Evolutionary conservation across 495 filamentous ascomycete genomes (phyloP).

Genomic region (Talaromyces ruber): DNA sequence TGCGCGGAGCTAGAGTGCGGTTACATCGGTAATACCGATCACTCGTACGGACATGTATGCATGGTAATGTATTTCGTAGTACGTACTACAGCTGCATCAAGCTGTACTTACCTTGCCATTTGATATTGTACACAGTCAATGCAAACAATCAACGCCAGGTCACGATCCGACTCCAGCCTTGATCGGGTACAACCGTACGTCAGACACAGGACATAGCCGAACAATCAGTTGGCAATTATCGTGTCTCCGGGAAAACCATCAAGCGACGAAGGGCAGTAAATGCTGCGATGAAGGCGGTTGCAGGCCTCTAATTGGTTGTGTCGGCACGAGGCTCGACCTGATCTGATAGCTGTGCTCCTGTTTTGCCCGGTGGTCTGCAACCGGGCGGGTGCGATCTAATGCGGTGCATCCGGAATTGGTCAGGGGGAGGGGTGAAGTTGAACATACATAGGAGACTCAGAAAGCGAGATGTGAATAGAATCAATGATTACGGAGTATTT

Average conservation of each 20-base stretch:
- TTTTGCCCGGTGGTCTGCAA: conserved; percentile 46
- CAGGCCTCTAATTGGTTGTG: background rate
- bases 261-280: background rate
- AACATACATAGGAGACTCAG: background rate
- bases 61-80: too few species aligned
- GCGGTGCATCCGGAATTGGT: background rate
- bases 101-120: background rate
- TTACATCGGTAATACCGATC: background rate
- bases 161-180: background rate
- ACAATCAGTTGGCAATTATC: background rate
- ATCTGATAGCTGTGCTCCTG: conserved; percentile 21
- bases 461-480: background rate
- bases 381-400: conserved; percentile 7
- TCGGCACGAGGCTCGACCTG: background rate
- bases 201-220: background rate
- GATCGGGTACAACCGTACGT: background rate
- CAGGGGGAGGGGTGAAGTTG: background rate
- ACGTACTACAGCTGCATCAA: too few species aligned
- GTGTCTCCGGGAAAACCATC: background rate
- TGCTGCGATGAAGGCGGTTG: background rate
- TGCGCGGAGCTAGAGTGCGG: background rate
- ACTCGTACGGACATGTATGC: background rate
- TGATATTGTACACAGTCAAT: background rate
- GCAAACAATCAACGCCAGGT: background rate
- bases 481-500: background rate